Conservation (phyloP, 768 basidiomycete genomes). For the Holtermanniella nyarrowii region DNA sequence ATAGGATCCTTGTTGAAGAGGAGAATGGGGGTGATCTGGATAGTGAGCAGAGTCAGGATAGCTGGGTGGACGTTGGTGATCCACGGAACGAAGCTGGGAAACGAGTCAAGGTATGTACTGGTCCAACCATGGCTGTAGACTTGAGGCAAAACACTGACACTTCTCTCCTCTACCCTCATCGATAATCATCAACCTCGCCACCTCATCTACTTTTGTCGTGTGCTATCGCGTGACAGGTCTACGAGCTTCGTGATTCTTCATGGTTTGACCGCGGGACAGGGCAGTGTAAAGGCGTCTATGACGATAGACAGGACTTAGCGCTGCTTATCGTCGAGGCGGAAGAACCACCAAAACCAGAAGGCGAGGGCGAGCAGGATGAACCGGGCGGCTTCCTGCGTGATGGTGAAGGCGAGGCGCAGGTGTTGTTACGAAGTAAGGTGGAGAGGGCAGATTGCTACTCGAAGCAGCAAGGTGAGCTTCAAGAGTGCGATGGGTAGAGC, state of each 20-base stretch:
- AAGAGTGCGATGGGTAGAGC: constrained; percentile 11
- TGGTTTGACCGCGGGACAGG: constrained; percentile 98
- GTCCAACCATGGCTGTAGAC: too few relatives aligned
- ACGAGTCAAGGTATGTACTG: constrained; percentile 29
- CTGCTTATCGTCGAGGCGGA: constrained; percentile 39
- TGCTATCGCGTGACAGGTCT: constrained; percentile 56
- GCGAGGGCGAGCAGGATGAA: constrained; percentile 11
- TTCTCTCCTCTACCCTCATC: not conserved
- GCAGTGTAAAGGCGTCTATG: constrained; percentile 77
- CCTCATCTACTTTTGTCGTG: not conserved
- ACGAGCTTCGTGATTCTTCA: constrained; percentile 77
- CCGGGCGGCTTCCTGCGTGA: constrained; percentile 35
- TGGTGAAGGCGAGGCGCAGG: constrained; percentile 32
- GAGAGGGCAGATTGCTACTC: constrained; percentile 38
- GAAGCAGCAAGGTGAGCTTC: constrained; percentile 44
- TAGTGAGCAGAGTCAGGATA: not conserved
- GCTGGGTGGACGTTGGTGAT: not conserved
- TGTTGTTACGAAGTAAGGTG: constrained; percentile 54
- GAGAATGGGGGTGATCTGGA: constrained; percentile 6
- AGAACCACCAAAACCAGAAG: constrained; percentile 15
- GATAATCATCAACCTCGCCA: not conserved
- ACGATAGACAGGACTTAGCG: constrained; percentile 38
- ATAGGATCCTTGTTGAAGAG: constrained; percentile 7
- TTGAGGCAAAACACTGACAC: not conserved
- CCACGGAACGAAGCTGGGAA: constrained; percentile 14